Conservation (phyloP, 2,329 filamentous ascomycete genomes). For the Teratosphaeria pseudoeucalypti region DNA sequence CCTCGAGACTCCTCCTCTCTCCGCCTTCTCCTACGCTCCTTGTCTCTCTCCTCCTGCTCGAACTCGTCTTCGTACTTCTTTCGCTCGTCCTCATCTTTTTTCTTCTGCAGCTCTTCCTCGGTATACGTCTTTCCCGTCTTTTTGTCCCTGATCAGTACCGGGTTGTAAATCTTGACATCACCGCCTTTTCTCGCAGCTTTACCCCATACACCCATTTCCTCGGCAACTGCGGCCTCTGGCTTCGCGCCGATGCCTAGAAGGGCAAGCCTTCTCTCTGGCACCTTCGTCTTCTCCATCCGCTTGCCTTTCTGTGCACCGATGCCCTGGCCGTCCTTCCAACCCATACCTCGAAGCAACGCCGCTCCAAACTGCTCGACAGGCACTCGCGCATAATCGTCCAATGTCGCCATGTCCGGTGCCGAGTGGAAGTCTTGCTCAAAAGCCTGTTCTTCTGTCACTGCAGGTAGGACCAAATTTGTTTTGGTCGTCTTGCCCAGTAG, state of each 20-base stretch:
- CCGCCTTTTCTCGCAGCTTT: constrained; percentile 45
- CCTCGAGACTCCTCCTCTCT: constrained; percentile 2
- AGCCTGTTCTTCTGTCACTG: constrained; percentile 24
- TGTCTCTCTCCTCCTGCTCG: constrained; percentile 29
- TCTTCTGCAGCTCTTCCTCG: constrained; percentile 48
- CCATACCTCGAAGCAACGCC: constrained; percentile 83
- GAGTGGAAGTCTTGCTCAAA: constrained; percentile 50
- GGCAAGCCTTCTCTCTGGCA: constrained; percentile 62
- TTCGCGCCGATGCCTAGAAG: constrained; percentile 84
- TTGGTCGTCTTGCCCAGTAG: constrained; percentile 31
- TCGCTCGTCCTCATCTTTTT: constrained; percentile 35
- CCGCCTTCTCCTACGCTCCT: constrained; percentile 20
- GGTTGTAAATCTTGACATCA: constrained; percentile 51
- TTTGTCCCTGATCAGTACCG: constrained; percentile 51
- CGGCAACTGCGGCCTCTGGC: constrained; percentile 51
- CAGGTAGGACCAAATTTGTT: constrained; percentile 30
- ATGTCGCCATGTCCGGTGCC: constrained; percentile 63
- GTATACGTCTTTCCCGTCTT: constrained; percentile 52
- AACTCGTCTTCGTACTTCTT: constrained; percentile 35
- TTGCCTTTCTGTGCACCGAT: constrained; percentile 43
- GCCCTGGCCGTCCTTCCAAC: constrained; percentile 67
- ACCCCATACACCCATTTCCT: constrained; percentile 73
- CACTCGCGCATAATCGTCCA: constrained; percentile 78
- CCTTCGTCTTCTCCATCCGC: constrained; percentile 43
- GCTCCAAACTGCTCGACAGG: constrained; percentile 93